phyloP scores from a whole-genome alignment of 2,329 filamentous ascomycete genomes.

The Ascochyta pisi region DNA sequence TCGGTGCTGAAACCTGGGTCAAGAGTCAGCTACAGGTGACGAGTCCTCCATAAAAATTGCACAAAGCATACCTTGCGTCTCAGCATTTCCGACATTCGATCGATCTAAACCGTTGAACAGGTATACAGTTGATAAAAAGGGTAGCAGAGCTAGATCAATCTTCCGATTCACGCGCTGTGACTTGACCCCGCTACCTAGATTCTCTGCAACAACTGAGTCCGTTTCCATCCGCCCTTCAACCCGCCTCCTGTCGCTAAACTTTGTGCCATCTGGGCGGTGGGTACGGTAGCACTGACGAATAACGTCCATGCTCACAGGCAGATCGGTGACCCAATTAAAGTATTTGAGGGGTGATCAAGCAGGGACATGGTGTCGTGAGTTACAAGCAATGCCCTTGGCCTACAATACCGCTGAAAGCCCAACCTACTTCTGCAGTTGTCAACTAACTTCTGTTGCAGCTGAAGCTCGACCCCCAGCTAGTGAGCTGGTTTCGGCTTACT shows the following conservation, averaged over 20 bases:
- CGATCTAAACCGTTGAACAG: conserved; percentile 36
- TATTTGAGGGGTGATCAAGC: background rate
- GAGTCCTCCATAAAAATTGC: background rate
- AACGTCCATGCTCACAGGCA: background rate
- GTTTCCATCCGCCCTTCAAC: background rate
- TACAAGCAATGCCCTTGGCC: background rate
- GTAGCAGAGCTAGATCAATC: conserved; percentile 31
- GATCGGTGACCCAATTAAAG: background rate
- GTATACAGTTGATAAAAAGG: conserved; percentile 29
- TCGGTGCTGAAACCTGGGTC: conserved; percentile 30
- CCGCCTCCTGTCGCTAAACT: background rate
- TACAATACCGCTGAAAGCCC: background rate
- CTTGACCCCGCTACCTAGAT: background rate
- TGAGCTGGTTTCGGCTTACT: background rate
- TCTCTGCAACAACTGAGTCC: background rate
- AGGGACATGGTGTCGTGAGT: background rate
- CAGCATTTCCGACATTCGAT: conserved; percentile 36
- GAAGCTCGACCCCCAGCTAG: background rate
- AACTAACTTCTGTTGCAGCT: background rate
- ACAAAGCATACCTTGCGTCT: conserved; percentile 28
- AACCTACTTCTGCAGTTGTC: background rate
- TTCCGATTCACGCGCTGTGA: background rate
- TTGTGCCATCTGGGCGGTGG: background rate
- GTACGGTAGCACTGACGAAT: background rate
- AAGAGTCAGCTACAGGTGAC: background rate